Base-by-base conservation (phyloP, 495 filamentous ascomycete genomes). In the Lasiosphaeria miniovina region DNA sequence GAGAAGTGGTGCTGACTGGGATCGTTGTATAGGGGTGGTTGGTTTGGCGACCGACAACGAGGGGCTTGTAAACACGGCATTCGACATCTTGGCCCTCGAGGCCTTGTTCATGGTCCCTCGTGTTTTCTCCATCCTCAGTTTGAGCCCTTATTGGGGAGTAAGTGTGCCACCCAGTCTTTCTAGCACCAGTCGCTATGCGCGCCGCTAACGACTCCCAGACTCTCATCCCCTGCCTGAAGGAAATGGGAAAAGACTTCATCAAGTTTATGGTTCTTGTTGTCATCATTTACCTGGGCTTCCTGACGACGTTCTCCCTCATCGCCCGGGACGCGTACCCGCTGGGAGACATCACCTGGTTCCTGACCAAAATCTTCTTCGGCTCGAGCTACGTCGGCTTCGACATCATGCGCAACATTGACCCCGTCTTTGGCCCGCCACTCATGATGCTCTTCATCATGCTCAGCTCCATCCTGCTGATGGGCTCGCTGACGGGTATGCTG, bases 211-310 rank as follows among this genome's bases (percentile, higher is more conserved):
- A 15, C 4, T 1, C 15, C 4, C 34, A 71, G 58, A 74, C 74
- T 5, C 61, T 84, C 75, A 91, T 96, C 57, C 91, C 90, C 4
- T 92, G 91, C 62, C 79, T 96, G 52, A 93, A 92, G 71, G 90
- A 94, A 73, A 94, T 94, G 91, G 92, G 90, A 17, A 96, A 92
- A 74, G 90, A 94, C 59, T 96, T 96, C 67, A 73, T 94, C 66
- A 93, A 93, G 61, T 96, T 96, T 71, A 83, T 93, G 68, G 86
- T 90, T 11, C 80, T 96, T n/a, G 90, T 98, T 24, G 74, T 88
- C 50, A 85, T 96, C 56, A 75, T 96, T 62, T 96, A 95, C 67
- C 64, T 80, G 57, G 92, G 93, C 59, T 98, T 96, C 76, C 75
- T 96, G 34, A 96, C 93, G 0, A 96, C 92, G 0, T 96, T 97